A percentile compares a stretch with the other conserved stretches of the same genome.
Conservation (phyloP, 305 asterid species). For the Fraxinus floribunda region DNA sequence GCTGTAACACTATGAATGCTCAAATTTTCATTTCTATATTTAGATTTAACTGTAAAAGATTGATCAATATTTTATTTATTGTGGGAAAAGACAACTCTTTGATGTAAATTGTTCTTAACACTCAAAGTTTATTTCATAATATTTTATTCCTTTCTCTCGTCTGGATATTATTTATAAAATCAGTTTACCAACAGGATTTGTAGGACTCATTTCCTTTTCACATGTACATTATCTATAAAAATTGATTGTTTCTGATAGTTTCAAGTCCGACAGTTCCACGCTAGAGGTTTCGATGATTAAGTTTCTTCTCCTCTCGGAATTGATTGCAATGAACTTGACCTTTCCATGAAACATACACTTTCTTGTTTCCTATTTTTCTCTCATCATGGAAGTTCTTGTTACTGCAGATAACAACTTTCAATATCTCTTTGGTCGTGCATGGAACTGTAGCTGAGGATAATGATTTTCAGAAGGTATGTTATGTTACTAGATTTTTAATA, state of each 20-base stretch:
- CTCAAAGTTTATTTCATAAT: neutral
- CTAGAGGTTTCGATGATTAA: neutral
- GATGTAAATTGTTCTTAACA: neutral
- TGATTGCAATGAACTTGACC: neutral
- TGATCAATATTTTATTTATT: neutral
- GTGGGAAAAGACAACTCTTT: neutral
- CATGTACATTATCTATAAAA: neutral
- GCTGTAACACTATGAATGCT: neutral
- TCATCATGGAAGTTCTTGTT: conserved; percentile 23
- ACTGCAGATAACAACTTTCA: conserved; percentile 84
- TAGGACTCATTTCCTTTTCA: neutral
- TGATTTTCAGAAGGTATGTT: conserved; percentile 74
- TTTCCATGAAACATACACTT: neutral
- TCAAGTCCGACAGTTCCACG: neutral
- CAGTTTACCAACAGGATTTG: neutral
- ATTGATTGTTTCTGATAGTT: neutral
- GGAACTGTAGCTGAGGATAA: conserved; percentile 90
- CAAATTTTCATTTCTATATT: neutral
- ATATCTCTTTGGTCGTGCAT: conserved; percentile 89
- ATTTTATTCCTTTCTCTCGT: neutral
- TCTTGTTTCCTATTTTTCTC: conserved; percentile 7
- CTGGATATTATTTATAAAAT: neutral
- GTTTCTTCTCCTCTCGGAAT: neutral
- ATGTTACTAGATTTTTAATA: conserved; percentile 17
- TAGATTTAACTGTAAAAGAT: neutral